Conservation (phyloP, 2,329 filamentous ascomycete genomes). For the Meredithiella fracta region DNA sequence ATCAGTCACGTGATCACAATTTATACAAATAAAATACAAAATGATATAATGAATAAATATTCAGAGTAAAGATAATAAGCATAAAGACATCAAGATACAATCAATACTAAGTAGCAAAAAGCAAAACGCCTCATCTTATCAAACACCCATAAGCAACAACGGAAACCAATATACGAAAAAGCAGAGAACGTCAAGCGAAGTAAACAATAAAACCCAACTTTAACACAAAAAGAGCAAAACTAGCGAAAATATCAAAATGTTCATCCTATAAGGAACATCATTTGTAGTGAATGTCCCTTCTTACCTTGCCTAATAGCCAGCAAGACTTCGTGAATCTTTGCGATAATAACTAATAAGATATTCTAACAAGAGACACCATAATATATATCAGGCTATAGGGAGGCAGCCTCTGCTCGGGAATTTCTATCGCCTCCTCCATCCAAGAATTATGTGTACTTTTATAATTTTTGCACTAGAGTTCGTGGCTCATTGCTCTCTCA, state of each 20-base stretch:
- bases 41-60: not conserved
- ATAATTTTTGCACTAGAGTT: not conserved
- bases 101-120: slow-evolving; percentile 1
- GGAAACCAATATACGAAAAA: not conserved
- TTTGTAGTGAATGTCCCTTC: not conserved
- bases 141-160: not conserved
- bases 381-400: not conserved
- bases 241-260: not conserved
- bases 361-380: not conserved
- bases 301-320: slow-evolving; percentile 2
- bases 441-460: not conserved
- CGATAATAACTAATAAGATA: not conserved
- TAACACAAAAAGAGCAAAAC: not conserved
- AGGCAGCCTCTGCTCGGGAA: slow-evolving; percentile 3
- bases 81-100: slow-evolving; percentile 1
- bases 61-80: slow-evolving; percentile 2
- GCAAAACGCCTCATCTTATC: not conserved
- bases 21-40: not conserved
- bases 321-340: not conserved
- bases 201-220: not conserved
- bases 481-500: not conserved
- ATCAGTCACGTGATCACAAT: not conserved
- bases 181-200: not conserved
- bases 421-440: not conserved
- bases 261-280: not conserved